Evolutionary conservation across 2,329 filamentous ascomycete species (phyloP).

Genomic region (Alternaria sp.): DNA sequence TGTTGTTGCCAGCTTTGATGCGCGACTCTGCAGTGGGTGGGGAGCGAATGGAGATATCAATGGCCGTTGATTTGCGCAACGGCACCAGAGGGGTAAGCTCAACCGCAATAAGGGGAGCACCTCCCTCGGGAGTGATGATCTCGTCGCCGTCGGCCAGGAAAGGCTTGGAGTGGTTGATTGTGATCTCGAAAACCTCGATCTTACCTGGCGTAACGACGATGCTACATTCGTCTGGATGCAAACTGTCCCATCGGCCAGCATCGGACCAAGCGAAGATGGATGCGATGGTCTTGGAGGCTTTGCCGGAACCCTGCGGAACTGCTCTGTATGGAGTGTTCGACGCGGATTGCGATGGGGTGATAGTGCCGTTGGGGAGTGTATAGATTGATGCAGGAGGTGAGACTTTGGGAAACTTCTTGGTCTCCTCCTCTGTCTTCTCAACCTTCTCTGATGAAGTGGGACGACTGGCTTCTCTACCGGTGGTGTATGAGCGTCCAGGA

Average conservation of each 20-base stretch:
- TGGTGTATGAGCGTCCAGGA: slow-evolving; percentile 14
- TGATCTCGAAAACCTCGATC: slow-evolving; percentile 67
- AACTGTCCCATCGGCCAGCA: slow-evolving; percentile 63
- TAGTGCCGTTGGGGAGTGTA: slow-evolving; percentile 56
- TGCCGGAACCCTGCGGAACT: slow-evolving; percentile 57
- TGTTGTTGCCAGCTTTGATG: slow-evolving; percentile 73
- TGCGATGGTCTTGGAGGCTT: slow-evolving; percentile 63
- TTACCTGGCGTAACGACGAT: slow-evolving; percentile 69
- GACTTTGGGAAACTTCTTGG: slow-evolving; percentile 50
- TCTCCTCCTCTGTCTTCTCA: slow-evolving; percentile 28
- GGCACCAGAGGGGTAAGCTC: slow-evolving; percentile 92
- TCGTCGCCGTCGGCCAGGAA: slow-evolving; percentile 50
- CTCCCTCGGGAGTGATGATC: slow-evolving; percentile 42
- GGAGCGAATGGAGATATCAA: slow-evolving; percentile 93
- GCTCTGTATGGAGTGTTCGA: slow-evolving; percentile 74
- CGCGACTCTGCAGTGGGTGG: slow-evolving; percentile 76
- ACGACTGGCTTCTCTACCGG: slow-evolving; percentile 17
- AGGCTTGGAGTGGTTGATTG: slow-evolving; percentile 53
- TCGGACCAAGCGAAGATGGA: slow-evolving; percentile 69
- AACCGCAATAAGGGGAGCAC: slow-evolving; percentile 68
- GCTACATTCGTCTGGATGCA: slow-evolving; percentile 68
- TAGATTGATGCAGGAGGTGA: slow-evolving; percentile 50
- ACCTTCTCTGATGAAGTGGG: slow-evolving; percentile 13
- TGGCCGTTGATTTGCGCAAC: slow-evolving; percentile 84
- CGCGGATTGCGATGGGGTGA: slow-evolving; percentile 81